Percentiles rank a stretch among this genome's conserved stretches.
Evolutionary conservation across 441 rosid genomes (phyloP).

Genomic region (Erodium moschatum): DNA sequence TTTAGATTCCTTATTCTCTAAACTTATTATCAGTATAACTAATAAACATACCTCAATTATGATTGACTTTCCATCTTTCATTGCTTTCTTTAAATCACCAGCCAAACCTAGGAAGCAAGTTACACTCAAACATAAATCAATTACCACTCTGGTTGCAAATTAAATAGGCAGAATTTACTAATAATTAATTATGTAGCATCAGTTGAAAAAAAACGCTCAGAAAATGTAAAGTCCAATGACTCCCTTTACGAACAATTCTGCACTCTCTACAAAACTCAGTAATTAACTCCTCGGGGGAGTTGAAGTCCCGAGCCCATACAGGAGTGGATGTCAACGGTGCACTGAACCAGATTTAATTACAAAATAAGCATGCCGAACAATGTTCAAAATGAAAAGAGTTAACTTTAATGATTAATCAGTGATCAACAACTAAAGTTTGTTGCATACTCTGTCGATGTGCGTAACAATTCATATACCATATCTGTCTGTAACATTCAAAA

Average conservation of each 20-base stretch:
- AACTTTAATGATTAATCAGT: background rate
- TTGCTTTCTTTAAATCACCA: slow-evolving; percentile 97
- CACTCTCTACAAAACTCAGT: slow-evolving; percentile 95
- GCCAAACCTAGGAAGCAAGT: slow-evolving; percentile 60
- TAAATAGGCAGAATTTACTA: slow-evolving; percentile 2
- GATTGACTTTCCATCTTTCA: slow-evolving; percentile 98
- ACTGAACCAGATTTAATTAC: slow-evolving; percentile 30
- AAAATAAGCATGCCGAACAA: background rate
- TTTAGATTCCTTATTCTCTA: too few species aligned
- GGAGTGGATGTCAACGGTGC: slow-evolving; percentile 91
- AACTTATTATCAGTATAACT: background rate
- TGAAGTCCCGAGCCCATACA: slow-evolving; percentile 82
- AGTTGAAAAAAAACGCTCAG: background rate
- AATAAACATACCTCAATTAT: slow-evolving; percentile 65
- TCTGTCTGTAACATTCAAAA: slow-evolving; percentile 58
- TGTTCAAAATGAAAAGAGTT: background rate
- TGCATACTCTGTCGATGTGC: slow-evolving; percentile 92
- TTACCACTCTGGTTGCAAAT: slow-evolving; percentile 11
- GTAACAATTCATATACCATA: slow-evolving; percentile 91
- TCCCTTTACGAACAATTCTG: slow-evolving; percentile 97
- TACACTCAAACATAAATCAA: slow-evolving; percentile 13
- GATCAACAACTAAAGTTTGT: slow-evolving; percentile 9
- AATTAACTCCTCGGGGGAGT: slow-evolving; percentile 75
- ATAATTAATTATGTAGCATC: background rate
- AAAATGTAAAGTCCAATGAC: background rate